Percentiles rank a stretch among this genome's conserved stretches.
phyloP scores from a whole-genome alignment of 768 basidiomycete genomes.

The Crepidotus variabilis region DNA sequence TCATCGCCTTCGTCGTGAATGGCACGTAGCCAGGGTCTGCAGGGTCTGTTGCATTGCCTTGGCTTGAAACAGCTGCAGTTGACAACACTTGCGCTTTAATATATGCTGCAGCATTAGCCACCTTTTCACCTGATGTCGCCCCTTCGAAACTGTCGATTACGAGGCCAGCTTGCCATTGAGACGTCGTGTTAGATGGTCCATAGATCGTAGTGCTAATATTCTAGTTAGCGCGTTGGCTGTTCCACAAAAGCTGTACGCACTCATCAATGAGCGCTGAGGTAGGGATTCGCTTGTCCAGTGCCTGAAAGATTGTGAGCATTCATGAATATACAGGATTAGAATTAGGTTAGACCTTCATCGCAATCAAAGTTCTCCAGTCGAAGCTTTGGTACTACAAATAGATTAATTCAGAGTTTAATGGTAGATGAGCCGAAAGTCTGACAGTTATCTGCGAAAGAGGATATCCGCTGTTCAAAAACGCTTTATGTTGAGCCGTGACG shows the following conservation, averaged over 20 bases:
- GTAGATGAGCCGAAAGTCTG: slow-evolving; percentile 14
- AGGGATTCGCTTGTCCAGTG: slow-evolving; percentile 50
- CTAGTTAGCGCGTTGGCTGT: not conserved
- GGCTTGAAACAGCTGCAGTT: slow-evolving; percentile 42
- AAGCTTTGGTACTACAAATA: slow-evolving; percentile 68
- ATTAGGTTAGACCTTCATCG: slow-evolving; percentile 54
- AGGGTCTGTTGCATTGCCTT: slow-evolving; percentile 39
- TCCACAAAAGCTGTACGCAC: slow-evolving; percentile 30
- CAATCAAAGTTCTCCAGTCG: slow-evolving; percentile 73
- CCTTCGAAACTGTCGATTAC: slow-evolving; percentile 63
- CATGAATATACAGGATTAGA: not conserved
- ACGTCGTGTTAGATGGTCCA: slow-evolving; percentile 38
- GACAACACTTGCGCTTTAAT: slow-evolving; percentile 68
- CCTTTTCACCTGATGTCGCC: slow-evolving; percentile 47
- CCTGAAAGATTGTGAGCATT: slow-evolving; percentile 24
- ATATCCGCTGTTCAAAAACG: slow-evolving; percentile 60
- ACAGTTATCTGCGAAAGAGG: slow-evolving; percentile 58
- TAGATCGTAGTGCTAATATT: slow-evolving; percentile 34
- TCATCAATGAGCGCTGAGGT: slow-evolving; percentile 66
- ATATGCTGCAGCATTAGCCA: slow-evolving; percentile 65
- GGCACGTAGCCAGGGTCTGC: slow-evolving; percentile 39
- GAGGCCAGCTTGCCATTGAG: slow-evolving; percentile 69
- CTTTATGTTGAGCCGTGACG: slow-evolving; percentile 55
- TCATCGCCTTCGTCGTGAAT: slow-evolving; percentile 69
- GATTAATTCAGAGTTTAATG: not conserved